Evolutionary conservation across 1,139 yeast genomes (phyloP), one percentile per base, ranked within the genome.

Genomic region (Yamadazyma buinensis): DNA sequence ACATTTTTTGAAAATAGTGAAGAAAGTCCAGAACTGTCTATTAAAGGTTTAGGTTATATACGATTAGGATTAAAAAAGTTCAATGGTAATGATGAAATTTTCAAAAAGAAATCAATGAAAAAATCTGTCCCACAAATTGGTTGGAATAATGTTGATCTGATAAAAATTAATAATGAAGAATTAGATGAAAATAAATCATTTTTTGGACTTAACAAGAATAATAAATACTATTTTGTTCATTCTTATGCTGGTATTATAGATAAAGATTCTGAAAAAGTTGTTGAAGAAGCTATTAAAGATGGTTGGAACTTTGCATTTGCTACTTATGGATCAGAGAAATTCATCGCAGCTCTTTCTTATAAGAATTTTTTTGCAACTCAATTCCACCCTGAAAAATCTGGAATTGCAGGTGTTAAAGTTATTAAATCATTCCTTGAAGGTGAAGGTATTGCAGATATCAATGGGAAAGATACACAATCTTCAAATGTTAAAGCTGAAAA

Each of bases 321-420:
- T 1, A 68, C 64, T 35, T 92, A 92, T 57, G 95, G 95, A 1
- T 67, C 78, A 17, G 94, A 92, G 57, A 70, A 64, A 34, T 92
- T 88, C 48, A 64, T 92, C 38, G 95, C 97, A n/a, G 94, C 97
- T 0, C 58, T 87, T 20, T 63, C 80, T 17, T 81, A 72, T 50
- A 84, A 72, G 39, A 88, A 87, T 43, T 68, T 90, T 15, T 85
- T 92, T 59, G 95, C 97, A 29, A 92, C 97, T 1, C 98, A 92
- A 59, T 92, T 92, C 60, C 98, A 92, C 59, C 98, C 98, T 6
- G 98, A 92, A 57, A 92, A 92, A 59, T 85, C 96, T 2, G 98
- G 98, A 9, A 57, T 67, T 28, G 95, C 96, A 7, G 98, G 98
- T 29, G 64, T 92, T 30, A 74, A 76, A 42, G 79, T 90, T 7